These are phyloP conservation scores for Spergularia bocconei DNA, from an alignment of 148 eudicot species.

Conservation along the genomic window DNA sequence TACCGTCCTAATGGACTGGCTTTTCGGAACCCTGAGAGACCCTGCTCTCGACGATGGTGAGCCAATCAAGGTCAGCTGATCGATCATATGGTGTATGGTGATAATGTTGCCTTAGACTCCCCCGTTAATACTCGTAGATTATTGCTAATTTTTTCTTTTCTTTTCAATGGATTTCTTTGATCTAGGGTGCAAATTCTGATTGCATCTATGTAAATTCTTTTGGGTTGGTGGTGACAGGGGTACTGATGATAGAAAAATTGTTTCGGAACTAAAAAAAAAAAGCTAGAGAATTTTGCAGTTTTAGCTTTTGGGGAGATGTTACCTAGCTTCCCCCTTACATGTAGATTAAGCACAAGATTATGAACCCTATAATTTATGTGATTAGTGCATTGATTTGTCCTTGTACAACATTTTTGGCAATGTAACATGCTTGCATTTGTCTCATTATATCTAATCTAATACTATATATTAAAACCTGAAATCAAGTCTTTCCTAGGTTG, in stretches of 20 bases:
- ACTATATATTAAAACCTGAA: too few relatives aligned
- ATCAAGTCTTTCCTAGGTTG: too few relatives aligned
- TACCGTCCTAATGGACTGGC: conserved; percentile 92
- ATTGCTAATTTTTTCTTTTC: not conserved
- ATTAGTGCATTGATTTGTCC: not conserved
- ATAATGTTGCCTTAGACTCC: not conserved
- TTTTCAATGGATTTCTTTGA: not conserved
- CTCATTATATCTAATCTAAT: too few relatives aligned
- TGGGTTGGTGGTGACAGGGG: not conserved
- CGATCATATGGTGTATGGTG: not conserved
- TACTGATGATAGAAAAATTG: conserved; percentile 5
- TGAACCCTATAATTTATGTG: conserved; percentile 9
- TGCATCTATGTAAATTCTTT: conserved; percentile 24
- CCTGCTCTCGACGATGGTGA: conserved; percentile 50
- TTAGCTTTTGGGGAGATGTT: not conserved
- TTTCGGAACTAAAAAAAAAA: not conserved
- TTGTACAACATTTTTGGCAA: not conserved
- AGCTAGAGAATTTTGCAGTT: not conserved
- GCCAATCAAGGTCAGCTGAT: conserved; percentile 35
- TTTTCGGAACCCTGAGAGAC: conserved; percentile 78
- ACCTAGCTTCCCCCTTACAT: not conserved
- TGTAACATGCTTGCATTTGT: not conserved
- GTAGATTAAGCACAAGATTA: conserved; percentile 1
- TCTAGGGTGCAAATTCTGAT: not conserved
- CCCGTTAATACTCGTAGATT: conserved; percentile 5